Evolutionary conservation across 306 rosid genomes (phyloP), one percentile per base, ranked within the genome.

Genomic region (Quercus glauca): DNA sequence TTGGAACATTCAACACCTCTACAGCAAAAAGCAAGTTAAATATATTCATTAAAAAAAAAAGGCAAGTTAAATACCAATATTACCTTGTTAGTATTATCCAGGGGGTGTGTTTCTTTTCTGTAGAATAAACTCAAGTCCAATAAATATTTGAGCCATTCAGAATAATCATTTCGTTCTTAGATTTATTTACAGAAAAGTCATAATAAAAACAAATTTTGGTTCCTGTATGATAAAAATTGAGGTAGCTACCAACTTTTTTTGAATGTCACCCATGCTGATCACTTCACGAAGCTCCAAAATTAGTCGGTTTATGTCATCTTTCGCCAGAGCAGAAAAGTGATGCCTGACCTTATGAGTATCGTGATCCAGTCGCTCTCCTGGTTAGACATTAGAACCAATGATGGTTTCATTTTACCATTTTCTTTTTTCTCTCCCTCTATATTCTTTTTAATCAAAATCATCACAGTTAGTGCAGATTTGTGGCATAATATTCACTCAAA

Each of bases 331-430:
- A 65, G 79, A 78, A 64, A 83, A 85, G 74, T 80, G 88, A 88
- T 63, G 76, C 31, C 1, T 9, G 57, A 86, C 81, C 93, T 84
- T 84, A 76, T 75, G 58, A 55, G 0, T 4, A 25, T 9, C 25
- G 15, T 8, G 13, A 45, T 14, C 11, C 3, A 12, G 64, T 81
- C 81, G 73, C 55, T 80, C 55, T 87, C 83, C 14, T 49, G 7
- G 73, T 79, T 74, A 69, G 84, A 86, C 81, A 21, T 73, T 37
- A 14, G 76, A 89, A 81, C 88, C 77, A 31, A 72, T 69, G 90
- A 85, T 59, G 81, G 65, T 79, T 79, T 77, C 86, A 52, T 79
- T 59, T 81, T 70, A 87, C 89, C 93, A 67, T 29, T 2, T 29
- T 17, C 2, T 3, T 29, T 5, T 3, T 29, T 6, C 6, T 15